Evolutionary conservation across 805 yeast species (phyloP), one percentile per base, ranked within the genome.

Genomic region (Candida saitoana): DNA sequence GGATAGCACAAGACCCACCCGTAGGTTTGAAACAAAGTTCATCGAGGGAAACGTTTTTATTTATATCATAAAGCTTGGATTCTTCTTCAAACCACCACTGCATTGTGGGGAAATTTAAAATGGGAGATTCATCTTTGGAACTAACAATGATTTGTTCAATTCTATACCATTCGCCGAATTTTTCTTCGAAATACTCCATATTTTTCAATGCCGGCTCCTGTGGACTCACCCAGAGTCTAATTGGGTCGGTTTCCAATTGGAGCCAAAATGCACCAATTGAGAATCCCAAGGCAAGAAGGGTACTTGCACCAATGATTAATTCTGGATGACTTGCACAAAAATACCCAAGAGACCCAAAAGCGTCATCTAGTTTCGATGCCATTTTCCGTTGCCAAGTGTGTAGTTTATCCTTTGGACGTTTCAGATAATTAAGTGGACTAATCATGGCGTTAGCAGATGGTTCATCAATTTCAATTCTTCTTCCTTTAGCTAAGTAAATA

Each of bases 41-140:
- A 16, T 79, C 76, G 36, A 83, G 76, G 0, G 34, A 62, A 20
- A 55, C 56, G 11, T 62, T 66, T 11, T 46, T 39, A 18, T 42
- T 48, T 5, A 72, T 56, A 36, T 55, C 44, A 57, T 57, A 54
- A 43, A 60, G 35, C 67, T 82, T 76, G 3, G 55, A 43, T 59
- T 91, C 98, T 18, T 80, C 80, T n/a, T 74, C 78, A 53, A 84
- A 82, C 95, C 96, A 89, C 98, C 98, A 91, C 47, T 79, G 57
- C 16, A 90, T 56, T 2, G 81, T 79, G 0, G 78, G 80, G 71
- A 87, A 87, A 24, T 74, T 72, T 19, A 76, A 54, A 25, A 91
- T 65, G 0, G 91, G 83, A 0, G 80, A 76, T 0, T 87, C 87
- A 3, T 85, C 71, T 16, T 79, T 79, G 19, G 56, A 54, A 46